Percentiles rank a stretch among this genome's conserved stretches.
phyloP scores from a whole-genome alignment of 1,284 basidiomycete species.

The Exobasidium cylindrosporum region DNA sequence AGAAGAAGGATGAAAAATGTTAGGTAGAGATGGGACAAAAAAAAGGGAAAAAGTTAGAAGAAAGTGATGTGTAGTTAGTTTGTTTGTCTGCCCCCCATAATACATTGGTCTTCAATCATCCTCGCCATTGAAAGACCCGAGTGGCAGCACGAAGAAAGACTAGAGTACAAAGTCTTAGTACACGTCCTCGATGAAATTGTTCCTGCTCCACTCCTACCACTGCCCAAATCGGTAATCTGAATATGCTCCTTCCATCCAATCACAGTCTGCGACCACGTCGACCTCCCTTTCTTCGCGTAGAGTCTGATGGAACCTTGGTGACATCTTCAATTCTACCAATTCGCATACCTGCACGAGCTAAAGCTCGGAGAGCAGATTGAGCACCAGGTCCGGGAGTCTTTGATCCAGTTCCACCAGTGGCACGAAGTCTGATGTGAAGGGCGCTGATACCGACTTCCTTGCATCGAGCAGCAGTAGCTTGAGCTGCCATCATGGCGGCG shows the following conservation, averaged over 20 bases:
- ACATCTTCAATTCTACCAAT: constrained; percentile 92
- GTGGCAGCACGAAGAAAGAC: not conserved
- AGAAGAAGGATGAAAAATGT: too few relatives aligned
- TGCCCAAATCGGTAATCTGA: too few relatives aligned
- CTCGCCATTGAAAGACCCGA: not conserved
- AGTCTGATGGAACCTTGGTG: constrained; percentile 94
- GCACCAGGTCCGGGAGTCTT: constrained; percentile 99
- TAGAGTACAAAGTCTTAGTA: not conserved
- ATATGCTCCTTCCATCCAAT: too few relatives aligned
- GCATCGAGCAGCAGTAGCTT: constrained; percentile 93
- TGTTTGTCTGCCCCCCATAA: not conserved
- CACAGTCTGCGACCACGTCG: constrained; percentile 96
- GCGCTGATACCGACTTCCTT: constrained; percentile 98
- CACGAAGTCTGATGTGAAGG: constrained; percentile 94
- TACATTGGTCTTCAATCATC: not conserved
- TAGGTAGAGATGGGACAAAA: too few relatives aligned
- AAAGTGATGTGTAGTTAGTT: not conserved
- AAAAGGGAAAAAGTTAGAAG: not conserved
- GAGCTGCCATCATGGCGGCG: constrained; percentile 98
- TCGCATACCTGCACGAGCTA: constrained; percentile 96
- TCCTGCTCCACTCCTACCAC: not conserved
- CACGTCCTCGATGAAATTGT: not conserved
- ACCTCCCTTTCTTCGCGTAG: constrained; percentile 99
- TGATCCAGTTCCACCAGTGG: constrained; percentile 96
- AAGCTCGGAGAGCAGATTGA: constrained; percentile 94